A percentile compares a stretch with the other conserved stretches of the same genome.
These are phyloP conservation scores for Pseudogymnoascus pannorum DNA, from an alignment of 2,329 filamentous ascomycete species.

Conservation along the genomic window DNA sequence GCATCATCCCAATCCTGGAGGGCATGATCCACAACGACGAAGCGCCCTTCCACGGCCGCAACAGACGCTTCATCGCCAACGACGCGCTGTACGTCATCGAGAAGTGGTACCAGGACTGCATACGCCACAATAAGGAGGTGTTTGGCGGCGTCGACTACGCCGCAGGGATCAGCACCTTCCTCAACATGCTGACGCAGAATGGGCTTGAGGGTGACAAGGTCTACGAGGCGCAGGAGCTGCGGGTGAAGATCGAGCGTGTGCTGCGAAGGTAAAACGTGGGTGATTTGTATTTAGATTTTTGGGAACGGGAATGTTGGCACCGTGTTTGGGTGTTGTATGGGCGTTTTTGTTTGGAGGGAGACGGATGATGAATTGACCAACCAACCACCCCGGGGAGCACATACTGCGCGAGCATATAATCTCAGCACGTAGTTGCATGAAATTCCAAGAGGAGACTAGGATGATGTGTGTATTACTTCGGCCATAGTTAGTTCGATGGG, in stretches of 20 bases:
- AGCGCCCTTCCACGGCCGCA: slow-evolving; percentile 52
- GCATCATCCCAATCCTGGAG: slow-evolving; percentile 55
- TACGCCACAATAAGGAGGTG: slow-evolving; percentile 44
- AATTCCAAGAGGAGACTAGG: slow-evolving; percentile 45
- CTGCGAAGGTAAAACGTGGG: slow-evolving; percentile 28
- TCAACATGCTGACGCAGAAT: slow-evolving; percentile 38
- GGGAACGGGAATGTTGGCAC: background rate
- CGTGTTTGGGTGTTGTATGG: slow-evolving; percentile 4
- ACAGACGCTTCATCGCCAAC: slow-evolving; percentile 48
- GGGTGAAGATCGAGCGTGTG: slow-evolving; percentile 33
- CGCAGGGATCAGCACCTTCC: slow-evolving; percentile 37
- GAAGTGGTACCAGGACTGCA: slow-evolving; percentile 52
- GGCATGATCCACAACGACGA: slow-evolving; percentile 61
- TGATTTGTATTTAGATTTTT: slow-evolving; percentile 1
- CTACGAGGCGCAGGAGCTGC: slow-evolving; percentile 34
- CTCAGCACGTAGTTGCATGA: slow-evolving; percentile 9
- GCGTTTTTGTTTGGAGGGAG: slow-evolving; percentile 6
- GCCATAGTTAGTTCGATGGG: slow-evolving; percentile 40
- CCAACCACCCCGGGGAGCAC: background rate
- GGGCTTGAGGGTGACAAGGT: slow-evolving; percentile 33
- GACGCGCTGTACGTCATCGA: slow-evolving; percentile 56
- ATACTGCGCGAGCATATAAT: slow-evolving; percentile 7
- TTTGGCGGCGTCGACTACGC: slow-evolving; percentile 56
- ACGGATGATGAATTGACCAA: slow-evolving; percentile 2
- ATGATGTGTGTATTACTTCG: slow-evolving; percentile 33